Percentiles rank a stretch among this genome's conserved stretches.
Conservation (phyloP, 331 rosid genomes). For the Malus hybrid region DNA sequence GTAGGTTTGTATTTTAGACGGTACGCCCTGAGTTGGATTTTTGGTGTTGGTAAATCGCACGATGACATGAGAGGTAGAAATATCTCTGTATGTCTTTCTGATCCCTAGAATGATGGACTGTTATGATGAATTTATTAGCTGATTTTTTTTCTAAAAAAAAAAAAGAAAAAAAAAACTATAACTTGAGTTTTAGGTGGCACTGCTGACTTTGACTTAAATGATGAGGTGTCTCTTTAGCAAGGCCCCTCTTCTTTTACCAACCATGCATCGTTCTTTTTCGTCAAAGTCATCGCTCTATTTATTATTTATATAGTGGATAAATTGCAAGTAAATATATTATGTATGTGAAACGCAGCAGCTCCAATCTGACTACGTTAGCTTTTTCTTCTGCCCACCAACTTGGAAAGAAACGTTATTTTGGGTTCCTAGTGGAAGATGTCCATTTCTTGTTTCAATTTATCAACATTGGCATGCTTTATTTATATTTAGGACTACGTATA, state of each 20-base stretch:
- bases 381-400: neutral
- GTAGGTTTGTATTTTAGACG: rapidly evolving
- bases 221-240: too few relatives aligned
- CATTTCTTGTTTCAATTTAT: neutral
- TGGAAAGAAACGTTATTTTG: neutral
- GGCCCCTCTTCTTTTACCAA: neutral
- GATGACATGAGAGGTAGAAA: rapidly evolving
- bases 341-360: neutral
- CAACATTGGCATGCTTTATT: conserved; percentile 13
- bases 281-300: conserved; percentile 1
- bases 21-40: rapidly evolving
- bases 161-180: too few relatives aligned
- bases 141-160: too few relatives aligned
- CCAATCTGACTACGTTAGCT: neutral
- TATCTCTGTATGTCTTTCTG: too few relatives aligned
- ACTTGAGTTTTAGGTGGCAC: too few relatives aligned
- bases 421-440: conserved; percentile 2
- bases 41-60: rapidly evolving
- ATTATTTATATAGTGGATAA: neutral
- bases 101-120: rapidly evolving
- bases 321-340: neutral
- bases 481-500: neutral
- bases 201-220: too few relatives aligned
- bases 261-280: neutral
- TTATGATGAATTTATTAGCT: too few relatives aligned